Evolutionary conservation across 352 stramenopile species (phyloP).

Genomic region (Phytophthora constricta): DNA sequence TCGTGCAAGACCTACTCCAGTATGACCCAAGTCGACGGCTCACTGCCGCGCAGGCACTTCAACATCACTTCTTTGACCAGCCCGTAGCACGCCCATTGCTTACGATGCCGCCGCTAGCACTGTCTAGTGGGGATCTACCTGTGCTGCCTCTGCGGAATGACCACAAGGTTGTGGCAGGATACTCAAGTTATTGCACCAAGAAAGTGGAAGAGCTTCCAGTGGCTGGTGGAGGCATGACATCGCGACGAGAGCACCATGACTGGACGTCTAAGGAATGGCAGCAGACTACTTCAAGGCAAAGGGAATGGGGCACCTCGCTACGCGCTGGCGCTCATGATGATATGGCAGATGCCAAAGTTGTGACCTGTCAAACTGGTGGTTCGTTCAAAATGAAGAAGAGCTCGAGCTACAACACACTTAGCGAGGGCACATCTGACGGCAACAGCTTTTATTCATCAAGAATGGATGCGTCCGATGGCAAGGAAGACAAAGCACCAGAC

Average conservation of each 20-base stretch:
- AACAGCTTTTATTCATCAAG: conserved; percentile 36
- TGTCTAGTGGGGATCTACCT: conserved; percentile 19
- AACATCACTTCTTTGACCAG: conserved; percentile 94
- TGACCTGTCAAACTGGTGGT: conserved; percentile 23
- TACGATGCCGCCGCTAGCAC: conserved; percentile 24
- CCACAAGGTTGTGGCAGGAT: conserved; percentile 12
- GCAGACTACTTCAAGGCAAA: conserved; percentile 17
- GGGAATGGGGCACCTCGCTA: conserved; percentile 31
- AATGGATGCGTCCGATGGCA: conserved; percentile 29
- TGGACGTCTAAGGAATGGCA: conserved; percentile 30
- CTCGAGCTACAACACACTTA: conserved; percentile 20
- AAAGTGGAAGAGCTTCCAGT: conserved; percentile 14
- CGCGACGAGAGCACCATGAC: conserved; percentile 30
- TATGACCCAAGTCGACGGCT: conserved; percentile 91
- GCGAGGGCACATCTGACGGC: not conserved
- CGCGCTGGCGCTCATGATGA: conserved; percentile 20
- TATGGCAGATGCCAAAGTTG: conserved; percentile 19
- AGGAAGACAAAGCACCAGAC: conserved; percentile 36
- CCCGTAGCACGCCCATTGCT: conserved; percentile 52
- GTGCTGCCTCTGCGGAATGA: conserved; percentile 28
- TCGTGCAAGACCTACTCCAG: conserved; percentile 91
- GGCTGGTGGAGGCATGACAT: conserved; percentile 23
- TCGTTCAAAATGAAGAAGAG: conserved; percentile 27
- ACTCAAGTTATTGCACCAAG: conserved; percentile 25
- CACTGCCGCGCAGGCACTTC: conserved; percentile 90